phyloP scores from a whole-genome alignment of 2,329 filamentous ascomycete species.

The Sphaerulina musiva region DNA sequence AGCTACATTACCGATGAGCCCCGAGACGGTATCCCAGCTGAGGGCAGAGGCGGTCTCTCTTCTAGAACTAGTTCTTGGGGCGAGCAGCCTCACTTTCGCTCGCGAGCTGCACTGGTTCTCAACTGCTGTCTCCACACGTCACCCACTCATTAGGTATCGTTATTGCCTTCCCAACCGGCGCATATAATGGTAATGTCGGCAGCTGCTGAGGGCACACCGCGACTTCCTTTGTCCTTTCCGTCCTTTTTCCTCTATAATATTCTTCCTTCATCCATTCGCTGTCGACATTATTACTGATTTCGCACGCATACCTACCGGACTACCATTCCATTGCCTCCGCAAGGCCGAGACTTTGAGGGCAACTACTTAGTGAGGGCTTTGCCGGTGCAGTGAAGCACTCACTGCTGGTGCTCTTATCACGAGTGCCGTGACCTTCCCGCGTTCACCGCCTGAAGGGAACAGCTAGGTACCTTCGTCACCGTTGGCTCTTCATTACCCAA shows the following conservation, averaged over 20 bases:
- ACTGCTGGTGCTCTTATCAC: slow-evolving; percentile 6
- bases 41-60: slow-evolving; percentile 4
- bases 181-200: slow-evolving; percentile 2
- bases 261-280: not conserved
- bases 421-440: slow-evolving; percentile 1
- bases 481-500: not conserved
- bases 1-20: not conserved
- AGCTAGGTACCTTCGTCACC: not conserved
- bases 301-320: not conserved
- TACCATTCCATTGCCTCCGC: not conserved
- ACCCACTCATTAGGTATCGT: not conserved
- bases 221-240: not conserved
- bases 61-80: not conserved
- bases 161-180: not conserved
- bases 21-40: not conserved
- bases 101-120: not conserved
- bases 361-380: not conserved
- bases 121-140: not conserved
- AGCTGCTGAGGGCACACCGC: slow-evolving; percentile 7
- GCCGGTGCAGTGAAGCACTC: not conserved
- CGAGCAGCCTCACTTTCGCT: slow-evolving; percentile 12
- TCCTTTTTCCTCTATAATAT: not conserved
- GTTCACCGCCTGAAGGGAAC: not conserved
- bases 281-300: not conserved
- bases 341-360: not conserved